Evolutionary conservation across 768 basidiomycete genomes (phyloP), one percentile per base, ranked within the genome.

Genomic region (Neoboletus brunneissimus): DNA sequence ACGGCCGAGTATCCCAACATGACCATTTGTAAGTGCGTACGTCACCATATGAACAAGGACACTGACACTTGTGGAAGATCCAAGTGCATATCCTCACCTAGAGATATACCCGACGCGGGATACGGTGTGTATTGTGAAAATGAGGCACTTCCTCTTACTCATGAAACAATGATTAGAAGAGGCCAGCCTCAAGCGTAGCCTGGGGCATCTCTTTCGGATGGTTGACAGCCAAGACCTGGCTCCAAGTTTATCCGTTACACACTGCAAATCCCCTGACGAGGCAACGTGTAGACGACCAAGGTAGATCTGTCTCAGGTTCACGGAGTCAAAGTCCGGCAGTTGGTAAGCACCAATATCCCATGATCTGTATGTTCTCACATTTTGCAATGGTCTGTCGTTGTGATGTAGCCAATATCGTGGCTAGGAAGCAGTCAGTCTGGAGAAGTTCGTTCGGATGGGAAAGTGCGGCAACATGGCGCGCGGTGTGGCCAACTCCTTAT

Each of bases 301-400:
- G 22, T 12, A 51, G 15, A 9, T 50, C 31, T 20, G 20, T 29
- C 32, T 51, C 48, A 7, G 29, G 20, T 7, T 23, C 43, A 46
- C 23, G 27, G 20, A 42, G 3, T n/a, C 44, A n/a, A 9, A 29
- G n/a, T 9, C 8, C 4, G 15, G 35, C 13, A 46, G 12, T 8
- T 12, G 47, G 62, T 63, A 38, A 55, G 62, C 13, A 4, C 41
- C 29, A 31, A 20, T 18, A 22, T 34, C 9, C 23, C 18, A 43
- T 46, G 22, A 44, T 23, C 0, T 59, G 10, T 5, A 20, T 43
- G 38, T 53, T 35, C 57, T 59, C 41, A 49, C 16, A 18, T 73
- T 73, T 47, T 77, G 82, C 12, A 85, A 34, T 82, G 20, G 80
- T 87, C 64, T 65, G 82, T 31, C 80, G 75, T 9, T 22, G 10